These are phyloP conservation scores for Corymbia calophylla DNA, from an alignment of 441 rosid species.

Conservation along the genomic window DNA sequence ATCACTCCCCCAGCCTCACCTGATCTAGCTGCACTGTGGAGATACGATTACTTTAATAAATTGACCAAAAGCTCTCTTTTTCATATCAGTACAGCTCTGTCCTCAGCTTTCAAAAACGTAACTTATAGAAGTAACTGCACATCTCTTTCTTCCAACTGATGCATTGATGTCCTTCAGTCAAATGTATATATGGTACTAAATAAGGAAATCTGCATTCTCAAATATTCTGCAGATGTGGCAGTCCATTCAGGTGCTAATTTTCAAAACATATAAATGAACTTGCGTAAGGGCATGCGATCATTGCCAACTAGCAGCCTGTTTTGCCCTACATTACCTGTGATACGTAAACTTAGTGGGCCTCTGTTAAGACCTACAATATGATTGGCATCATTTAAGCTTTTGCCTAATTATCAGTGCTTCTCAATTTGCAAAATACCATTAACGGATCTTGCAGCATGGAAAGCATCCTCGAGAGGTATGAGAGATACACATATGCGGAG, in stretches of 20 bases:
- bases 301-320: neutral
- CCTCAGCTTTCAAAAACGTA: neutral
- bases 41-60: neutral
- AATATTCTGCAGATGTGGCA: neutral
- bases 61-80: neutral
- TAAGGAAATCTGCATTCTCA: neutral
- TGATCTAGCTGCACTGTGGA: neutral
- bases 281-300: neutral
- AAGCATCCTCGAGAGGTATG: constrained; percentile 69
- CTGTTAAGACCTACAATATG: neutral
- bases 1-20: neutral
- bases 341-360: neutral
- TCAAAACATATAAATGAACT: neutral
- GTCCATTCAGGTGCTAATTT: neutral
- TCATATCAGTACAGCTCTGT: neutral
- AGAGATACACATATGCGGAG: constrained; percentile 38
- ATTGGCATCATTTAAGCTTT: neutral
- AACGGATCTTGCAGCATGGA: constrained; percentile 52
- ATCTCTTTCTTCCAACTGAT: neutral
- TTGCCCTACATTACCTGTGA: neutral
- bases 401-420: neutral
- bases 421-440: neutral
- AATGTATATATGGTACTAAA: neutral
- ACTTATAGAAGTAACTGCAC: neutral
- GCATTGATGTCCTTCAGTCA: neutral